Conservation (phyloP, 805 yeast genomes). For the Jamesozyma spencerorum region DNA sequence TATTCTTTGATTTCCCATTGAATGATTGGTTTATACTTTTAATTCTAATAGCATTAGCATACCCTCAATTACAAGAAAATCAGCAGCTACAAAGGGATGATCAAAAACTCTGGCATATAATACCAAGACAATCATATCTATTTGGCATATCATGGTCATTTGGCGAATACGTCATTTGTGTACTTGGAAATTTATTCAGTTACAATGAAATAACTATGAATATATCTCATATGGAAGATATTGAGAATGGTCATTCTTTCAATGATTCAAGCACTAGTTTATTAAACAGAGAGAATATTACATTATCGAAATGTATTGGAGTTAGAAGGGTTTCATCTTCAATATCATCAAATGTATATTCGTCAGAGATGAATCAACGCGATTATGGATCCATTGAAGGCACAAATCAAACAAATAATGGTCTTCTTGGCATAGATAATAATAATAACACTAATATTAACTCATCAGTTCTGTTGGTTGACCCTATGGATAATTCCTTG, state of each 20-base stretch:
- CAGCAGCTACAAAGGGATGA: not conserved
- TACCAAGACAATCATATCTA: constrained; percentile 32
- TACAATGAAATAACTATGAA: constrained; percentile 19
- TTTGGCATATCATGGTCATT: constrained; percentile 33
- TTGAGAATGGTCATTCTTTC: no score
- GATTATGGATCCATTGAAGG: not conserved
- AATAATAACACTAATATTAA: constrained; percentile 1
- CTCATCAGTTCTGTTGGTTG: constrained; percentile 12
- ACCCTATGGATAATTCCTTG: constrained; percentile 19
- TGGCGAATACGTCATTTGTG: constrained; percentile 26
- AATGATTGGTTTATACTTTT: constrained; percentile 32
- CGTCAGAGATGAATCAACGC: constrained; percentile 6
- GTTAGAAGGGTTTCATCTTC: constrained; percentile 30
- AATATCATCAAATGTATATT: constrained; percentile 27
- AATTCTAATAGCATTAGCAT: constrained; percentile 31
- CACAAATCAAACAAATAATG: not conserved
- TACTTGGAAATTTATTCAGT: constrained; percentile 18
- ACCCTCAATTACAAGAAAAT: constrained; percentile 30
- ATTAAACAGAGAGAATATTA: constrained; percentile 24
- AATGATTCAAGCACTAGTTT: not conserved
- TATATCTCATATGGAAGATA: not conserved
- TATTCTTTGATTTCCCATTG: constrained; percentile 26
- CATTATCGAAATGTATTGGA: constrained; percentile 32
- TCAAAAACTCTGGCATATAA: constrained; percentile 31
- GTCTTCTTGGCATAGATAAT: no score